phyloP scores from a whole-genome alignment of 345 rosid species.

The Ceriops decandra region DNA sequence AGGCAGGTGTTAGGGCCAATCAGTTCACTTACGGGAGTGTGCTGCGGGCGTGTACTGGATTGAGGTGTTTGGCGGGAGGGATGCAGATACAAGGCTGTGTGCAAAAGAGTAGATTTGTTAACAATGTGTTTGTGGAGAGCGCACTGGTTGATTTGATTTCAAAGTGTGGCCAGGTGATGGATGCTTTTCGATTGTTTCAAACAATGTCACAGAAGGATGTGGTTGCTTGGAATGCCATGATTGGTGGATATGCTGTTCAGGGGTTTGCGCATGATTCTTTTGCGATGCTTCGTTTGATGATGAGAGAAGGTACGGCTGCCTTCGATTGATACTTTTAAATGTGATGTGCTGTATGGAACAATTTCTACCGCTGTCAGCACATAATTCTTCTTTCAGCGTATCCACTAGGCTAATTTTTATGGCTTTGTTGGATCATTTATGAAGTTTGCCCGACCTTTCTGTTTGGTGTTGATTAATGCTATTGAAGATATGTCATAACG shows the following conservation, averaged over 20 bases:
- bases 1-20: constrained; percentile 19
- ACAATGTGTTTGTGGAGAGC: constrained; percentile 21
- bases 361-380: not conserved
- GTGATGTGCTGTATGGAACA: not conserved
- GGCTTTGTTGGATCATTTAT: no score
- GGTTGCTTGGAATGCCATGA: constrained; percentile 25
- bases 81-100: constrained; percentile 27
- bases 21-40: constrained; percentile 30
- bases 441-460: no score
- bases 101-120: constrained; percentile 24
- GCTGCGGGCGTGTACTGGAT: constrained; percentile 21
- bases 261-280: constrained; percentile 40
- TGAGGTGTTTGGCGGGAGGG: constrained; percentile 26
- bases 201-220: constrained; percentile 21
- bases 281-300: constrained; percentile 46
- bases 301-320: constrained; percentile 47
- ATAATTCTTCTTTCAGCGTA: not conserved
- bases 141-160: constrained; percentile 32
- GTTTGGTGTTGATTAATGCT: no score
- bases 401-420: no score
- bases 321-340: constrained; percentile 7
- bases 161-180: constrained; percentile 26
- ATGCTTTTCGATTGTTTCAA: constrained; percentile 22
- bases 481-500: no score
- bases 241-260: constrained; percentile 29